Evolutionary conservation across 2,329 filamentous ascomycete genomes (phyloP), one percentile per base, ranked within the genome.

Genomic region (Colletotrichum theobromicola): DNA sequence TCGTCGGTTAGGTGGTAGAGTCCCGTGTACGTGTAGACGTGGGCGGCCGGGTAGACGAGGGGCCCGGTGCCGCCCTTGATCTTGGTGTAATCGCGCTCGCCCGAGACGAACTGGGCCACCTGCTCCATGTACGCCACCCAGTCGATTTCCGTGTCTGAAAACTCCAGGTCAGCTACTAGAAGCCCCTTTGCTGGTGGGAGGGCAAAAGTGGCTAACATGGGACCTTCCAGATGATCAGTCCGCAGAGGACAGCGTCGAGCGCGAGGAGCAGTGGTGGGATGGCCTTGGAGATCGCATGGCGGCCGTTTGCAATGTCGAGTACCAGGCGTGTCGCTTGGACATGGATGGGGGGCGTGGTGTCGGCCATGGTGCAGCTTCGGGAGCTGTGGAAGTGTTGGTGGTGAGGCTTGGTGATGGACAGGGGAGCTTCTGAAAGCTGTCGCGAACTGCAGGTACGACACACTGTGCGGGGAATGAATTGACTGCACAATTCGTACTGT

Each of bases 41-140:
- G 97, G 5, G 93, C 94, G 42, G 95, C 97, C 24, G 97, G 97
- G 85, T 99, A 99, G 75, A 99, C 97, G 65, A 98, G 89, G 4
- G 97, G 97, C 1, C 97, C 97, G 0, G 97, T 99, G 74, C 92
- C 93, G 78, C 97, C 97, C 81, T 93, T 90, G 81, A 99, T 96
- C 72, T 92, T 90, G 75, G 91, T 91, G 84, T 99, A 99, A 84
- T 98, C 93, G 81, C 94, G 92, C 87, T 98, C 96, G 80, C 97
- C 97, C 21, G 91, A 88, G 60, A 96, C 86, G 80, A 94, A 97
- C 79, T 96, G 92, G 53, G 90, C 85, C 58, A 98, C 89, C 81
- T 99, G 97, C 82, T 98, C 90, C 96, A 99, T 98, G 84, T 99
- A 99, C 1, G 97, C 95, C 74, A 90, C 90, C 96, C 96, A 99